Evolutionary conservation across 2,329 filamentous ascomycete genomes (phyloP), one percentile per base, ranked within the genome.

Genomic region (Aspergillus brasiliensis): DNA sequence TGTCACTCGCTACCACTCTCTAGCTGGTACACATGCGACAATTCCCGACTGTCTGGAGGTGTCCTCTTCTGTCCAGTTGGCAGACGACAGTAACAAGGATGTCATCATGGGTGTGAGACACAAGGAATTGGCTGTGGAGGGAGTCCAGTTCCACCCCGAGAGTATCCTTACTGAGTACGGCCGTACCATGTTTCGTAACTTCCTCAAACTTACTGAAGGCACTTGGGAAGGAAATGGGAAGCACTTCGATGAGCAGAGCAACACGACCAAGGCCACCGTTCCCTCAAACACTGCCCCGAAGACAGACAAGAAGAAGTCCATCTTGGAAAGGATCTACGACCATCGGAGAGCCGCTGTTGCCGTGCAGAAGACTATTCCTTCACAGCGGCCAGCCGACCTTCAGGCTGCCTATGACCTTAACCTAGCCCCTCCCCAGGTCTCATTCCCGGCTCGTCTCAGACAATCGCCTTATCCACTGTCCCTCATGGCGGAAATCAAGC

Each of bases 81-180:
- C 86, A 65, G 87, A 88, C n/a, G 80, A 82, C 15, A 91, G 88
- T 54, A 87, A 86, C 28, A 92, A 90, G 65, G 91, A 91, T 28
- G 88, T 98, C 61, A 99, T 99, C 68, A 97, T 98, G 90, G 95
- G 95, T 49, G 91, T 99, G 48, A 88, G 95, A 48, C 95, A 99
- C 81, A 97, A 94, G 80, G 86, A 95, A 71, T 90, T 89, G 70
- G 85, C 91, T 1, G 84, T 98, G n/a, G 95, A 99, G 76, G 95
- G 93, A 42, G 95, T 99, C 15, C 95, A 99, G 73, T 99, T 98
- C 69, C 95, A 99, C 69, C 95, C 95, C 0, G 95, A 99, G 78
- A 98, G 94, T 74, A 99, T 99, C 59, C 80, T 99, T 54, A 97
- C 94, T 0, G 92, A 90, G 48, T 87, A 95, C 60, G 95, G 96